Evolutionary conservation across 2,329 filamentous ascomycete genomes (phyloP).

Genomic region (Beauveria asiatica): DNA sequence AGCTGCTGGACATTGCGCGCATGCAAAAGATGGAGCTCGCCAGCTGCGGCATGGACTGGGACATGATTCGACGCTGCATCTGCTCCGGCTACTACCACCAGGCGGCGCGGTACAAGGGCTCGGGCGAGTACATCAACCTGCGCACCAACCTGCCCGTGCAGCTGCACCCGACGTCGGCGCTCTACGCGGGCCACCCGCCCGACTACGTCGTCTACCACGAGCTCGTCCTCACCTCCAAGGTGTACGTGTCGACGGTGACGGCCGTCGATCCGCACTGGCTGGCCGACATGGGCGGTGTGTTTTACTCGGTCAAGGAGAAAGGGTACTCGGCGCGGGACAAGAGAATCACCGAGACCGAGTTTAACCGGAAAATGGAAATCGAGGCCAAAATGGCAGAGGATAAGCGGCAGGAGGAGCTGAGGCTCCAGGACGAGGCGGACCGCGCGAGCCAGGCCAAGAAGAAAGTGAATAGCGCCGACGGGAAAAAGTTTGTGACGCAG

Average conservation of each 20-base stretch:
- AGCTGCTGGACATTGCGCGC: constrained; percentile 88
- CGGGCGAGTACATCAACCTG: constrained; percentile 95
- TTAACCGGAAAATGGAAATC: constrained; percentile 87
- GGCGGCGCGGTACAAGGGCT: constrained; percentile 89
- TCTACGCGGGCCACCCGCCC: constrained; percentile 91
- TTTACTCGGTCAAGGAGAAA: constrained; percentile 96
- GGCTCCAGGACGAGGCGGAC: constrained; percentile 41
- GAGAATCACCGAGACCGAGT: constrained; percentile 80
- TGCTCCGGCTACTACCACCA: constrained; percentile 98
- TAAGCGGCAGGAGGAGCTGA: constrained; percentile 57
- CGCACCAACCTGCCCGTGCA: constrained; percentile 91
- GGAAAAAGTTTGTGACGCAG: constrained; percentile 52
- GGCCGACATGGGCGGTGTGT: constrained; percentile 90
- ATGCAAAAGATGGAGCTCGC: constrained; percentile 82
- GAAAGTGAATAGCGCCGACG: constrained; percentile 23
- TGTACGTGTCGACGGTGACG: constrained; percentile 97
- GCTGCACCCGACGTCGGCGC: constrained; percentile 84
- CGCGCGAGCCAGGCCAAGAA: constrained; percentile 32
- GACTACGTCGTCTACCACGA: constrained; percentile 99
- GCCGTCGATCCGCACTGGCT: constrained; percentile 96
- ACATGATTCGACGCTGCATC: constrained; percentile 89
- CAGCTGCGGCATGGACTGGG: constrained; percentile 94
- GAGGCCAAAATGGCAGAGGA: constrained; percentile 88
- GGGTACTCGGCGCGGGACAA: constrained; percentile 84
- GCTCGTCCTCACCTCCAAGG: constrained; percentile 89